phyloP scores from a whole-genome alignment of 2,329 filamentous ascomycete species.

The Chrysoporthe deuterocubensis region DNA sequence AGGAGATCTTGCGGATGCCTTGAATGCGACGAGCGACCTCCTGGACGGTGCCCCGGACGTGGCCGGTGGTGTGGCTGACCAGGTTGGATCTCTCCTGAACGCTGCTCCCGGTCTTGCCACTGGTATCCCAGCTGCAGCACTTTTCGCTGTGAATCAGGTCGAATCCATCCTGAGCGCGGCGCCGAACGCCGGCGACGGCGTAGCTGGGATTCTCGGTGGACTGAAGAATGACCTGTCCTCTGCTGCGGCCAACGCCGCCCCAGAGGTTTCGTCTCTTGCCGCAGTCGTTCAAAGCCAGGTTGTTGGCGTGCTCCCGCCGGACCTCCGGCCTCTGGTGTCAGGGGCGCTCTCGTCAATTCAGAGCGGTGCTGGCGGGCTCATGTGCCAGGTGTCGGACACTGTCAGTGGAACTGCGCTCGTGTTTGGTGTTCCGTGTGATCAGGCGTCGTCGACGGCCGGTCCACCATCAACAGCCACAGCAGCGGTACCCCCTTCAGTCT shows the following conservation, averaged over 20 bases:
- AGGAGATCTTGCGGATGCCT: conserved; percentile 20
- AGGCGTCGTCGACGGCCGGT: background rate
- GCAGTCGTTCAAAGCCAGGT: conserved; percentile 22
- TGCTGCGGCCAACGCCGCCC: conserved; percentile 19
- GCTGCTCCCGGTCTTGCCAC: conserved; percentile 27
- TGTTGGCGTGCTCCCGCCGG: conserved; percentile 20
- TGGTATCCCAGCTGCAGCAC: conserved; percentile 26
- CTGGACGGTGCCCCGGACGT: conserved; percentile 22
- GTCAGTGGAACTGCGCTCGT: conserved; percentile 26
- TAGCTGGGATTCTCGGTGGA: conserved; percentile 14
- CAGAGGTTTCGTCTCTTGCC: conserved; percentile 24
- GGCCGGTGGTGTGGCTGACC: conserved; percentile 24
- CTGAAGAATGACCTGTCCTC: conserved; percentile 22
- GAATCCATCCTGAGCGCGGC: conserved; percentile 18
- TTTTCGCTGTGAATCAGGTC: conserved; percentile 24
- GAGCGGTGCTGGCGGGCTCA: conserved; percentile 3
- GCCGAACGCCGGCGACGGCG: conserved; percentile 6
- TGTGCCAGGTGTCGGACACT: conserved; percentile 24
- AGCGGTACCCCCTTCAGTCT: conserved; percentile 15
- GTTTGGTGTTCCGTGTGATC: conserved; percentile 23
- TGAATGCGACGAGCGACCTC: conserved; percentile 23
- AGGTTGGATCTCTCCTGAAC: conserved; percentile 25
- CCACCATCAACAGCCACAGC: background rate
- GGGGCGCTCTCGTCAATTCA: conserved; percentile 22
- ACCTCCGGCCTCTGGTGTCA: conserved; percentile 21